These are phyloP conservation scores for Salix viminalis DNA, from an alignment of 345 rosid genomes.

Conservation along the genomic window DNA sequence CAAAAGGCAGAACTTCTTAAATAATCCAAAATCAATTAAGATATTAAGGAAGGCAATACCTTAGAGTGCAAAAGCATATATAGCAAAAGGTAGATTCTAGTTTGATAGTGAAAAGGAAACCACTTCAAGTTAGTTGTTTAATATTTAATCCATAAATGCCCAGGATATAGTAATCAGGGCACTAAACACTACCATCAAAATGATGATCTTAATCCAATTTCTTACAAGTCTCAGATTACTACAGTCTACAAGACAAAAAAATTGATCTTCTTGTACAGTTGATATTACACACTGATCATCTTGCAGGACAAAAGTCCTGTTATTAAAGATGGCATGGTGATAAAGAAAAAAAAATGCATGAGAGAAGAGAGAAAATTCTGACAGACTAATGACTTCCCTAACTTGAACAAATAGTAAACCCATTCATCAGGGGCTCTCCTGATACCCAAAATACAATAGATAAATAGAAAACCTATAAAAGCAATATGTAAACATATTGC, in stretches of 20 bases:
- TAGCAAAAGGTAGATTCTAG: not conserved
- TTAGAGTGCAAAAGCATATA: not conserved
- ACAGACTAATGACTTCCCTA: not conserved
- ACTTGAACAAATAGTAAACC: not conserved
- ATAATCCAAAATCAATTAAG: not conserved
- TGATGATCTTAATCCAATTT: not conserved
- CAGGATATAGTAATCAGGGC: not conserved
- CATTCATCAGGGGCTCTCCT: not conserved
- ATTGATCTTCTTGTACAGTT: not conserved
- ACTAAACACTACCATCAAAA: not conserved
- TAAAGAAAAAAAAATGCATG: not conserved
- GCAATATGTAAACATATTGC: not conserved
- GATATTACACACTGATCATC: not conserved
- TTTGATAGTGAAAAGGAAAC: not conserved
- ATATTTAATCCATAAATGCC: not conserved
- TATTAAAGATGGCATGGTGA: not conserved
- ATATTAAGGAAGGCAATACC: not conserved
- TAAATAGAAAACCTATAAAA: not conserved
- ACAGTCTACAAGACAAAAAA: not conserved
- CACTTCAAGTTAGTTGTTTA: not conserved
- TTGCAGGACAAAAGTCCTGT: not conserved
- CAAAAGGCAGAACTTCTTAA: not conserved
- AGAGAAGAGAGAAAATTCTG: not conserved
- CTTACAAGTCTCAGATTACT: not conserved
- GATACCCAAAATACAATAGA: not conserved